Conservation (phyloP, 164 flowering plant species). For the Magnolia kwangsiensis region DNA sequence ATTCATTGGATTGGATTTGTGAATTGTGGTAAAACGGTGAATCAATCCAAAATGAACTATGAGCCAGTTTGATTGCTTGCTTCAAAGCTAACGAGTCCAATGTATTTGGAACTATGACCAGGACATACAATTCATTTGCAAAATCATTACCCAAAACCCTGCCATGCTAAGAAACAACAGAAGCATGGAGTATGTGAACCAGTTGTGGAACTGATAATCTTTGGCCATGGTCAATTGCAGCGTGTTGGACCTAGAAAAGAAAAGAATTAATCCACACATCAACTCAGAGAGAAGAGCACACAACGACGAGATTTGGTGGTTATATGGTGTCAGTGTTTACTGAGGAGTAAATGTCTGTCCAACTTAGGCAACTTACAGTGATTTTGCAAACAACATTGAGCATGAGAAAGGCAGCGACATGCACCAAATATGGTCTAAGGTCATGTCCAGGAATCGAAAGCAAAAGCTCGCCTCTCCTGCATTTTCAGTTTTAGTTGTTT, state of each 20-base stretch:
- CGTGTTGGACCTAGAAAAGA: constrained; percentile 68
- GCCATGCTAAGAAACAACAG: constrained; percentile 88
- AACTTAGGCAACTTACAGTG: constrained; percentile 4
- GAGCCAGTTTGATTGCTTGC: neutral
- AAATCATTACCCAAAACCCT: constrained; percentile 82
- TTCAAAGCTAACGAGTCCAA: too few species aligned
- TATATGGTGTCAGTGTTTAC: neutral
- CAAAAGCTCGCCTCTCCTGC: constrained; percentile 81
- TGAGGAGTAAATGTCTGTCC: neutral
- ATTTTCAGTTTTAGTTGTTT: constrained; percentile 11
- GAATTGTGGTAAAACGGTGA: neutral
- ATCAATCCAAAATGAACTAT: constrained; percentile 16
- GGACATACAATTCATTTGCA: constrained; percentile 20
- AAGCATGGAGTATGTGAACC: constrained; percentile 95
- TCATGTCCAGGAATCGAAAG: constrained; percentile 60
- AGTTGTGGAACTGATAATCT: constrained; percentile 71
- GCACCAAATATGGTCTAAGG: constrained; percentile 66
- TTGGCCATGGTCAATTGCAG: constrained; percentile 80
- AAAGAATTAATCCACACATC: constrained; percentile 29
- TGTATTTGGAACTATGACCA: constrained; percentile 39
- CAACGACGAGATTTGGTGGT: neutral
- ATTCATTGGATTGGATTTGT: neutral
- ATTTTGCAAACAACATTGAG: constrained; percentile 51
- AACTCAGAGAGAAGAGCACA: constrained; percentile 27
- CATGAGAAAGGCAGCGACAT: constrained; percentile 89